These are phyloP conservation scores for Coemansia sp. DNA, from an alignment of 192 early-diverging fungal species.

Conservation along the genomic window DNA sequence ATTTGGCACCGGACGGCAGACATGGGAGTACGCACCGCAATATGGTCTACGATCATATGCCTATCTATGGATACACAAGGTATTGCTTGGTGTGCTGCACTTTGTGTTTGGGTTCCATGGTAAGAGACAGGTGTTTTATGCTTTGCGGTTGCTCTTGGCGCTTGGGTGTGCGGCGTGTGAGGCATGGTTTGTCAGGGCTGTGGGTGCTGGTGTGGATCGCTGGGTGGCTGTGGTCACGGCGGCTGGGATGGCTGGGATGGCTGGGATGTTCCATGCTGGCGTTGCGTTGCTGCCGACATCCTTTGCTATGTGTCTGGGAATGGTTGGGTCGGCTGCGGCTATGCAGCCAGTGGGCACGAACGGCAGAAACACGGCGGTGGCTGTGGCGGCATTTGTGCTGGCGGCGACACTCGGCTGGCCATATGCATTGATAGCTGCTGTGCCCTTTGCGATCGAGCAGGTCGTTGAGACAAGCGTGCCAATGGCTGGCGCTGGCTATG, in stretches of 20 bases:
- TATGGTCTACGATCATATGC: slow-evolving; percentile 86
- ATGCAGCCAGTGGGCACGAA: slow-evolving; percentile 51
- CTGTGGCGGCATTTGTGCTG: slow-evolving; percentile 60
- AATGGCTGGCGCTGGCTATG: slow-evolving; percentile 40
- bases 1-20: slow-evolving; percentile 82
- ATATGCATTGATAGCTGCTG: slow-evolving; percentile 68
- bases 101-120: slow-evolving; percentile 28
- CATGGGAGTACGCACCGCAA: slow-evolving; percentile 95
- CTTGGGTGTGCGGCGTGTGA: slow-evolving; percentile 65
- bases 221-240: slow-evolving; percentile 65
- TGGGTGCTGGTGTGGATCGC: slow-evolving; percentile 60
- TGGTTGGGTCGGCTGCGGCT: slow-evolving; percentile 67
- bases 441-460: slow-evolving; percentile 59
- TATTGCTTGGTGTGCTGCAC: slow-evolving; percentile 44
- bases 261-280: slow-evolving; percentile 85
- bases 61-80: slow-evolving; percentile 64
- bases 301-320: slow-evolving; percentile 86
- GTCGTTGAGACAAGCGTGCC: not conserved
- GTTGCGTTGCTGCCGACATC: slow-evolving; percentile 84
- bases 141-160: slow-evolving; percentile 61
- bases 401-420: slow-evolving; percentile 82
- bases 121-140: slow-evolving; percentile 68
- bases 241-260: slow-evolving; percentile 60
- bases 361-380: slow-evolving; percentile 25
- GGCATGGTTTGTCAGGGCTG: slow-evolving; percentile 61